phyloP scores from a whole-genome alignment of 495 filamentous ascomycete genomes.

The Neurospora hispaniola region DNA sequence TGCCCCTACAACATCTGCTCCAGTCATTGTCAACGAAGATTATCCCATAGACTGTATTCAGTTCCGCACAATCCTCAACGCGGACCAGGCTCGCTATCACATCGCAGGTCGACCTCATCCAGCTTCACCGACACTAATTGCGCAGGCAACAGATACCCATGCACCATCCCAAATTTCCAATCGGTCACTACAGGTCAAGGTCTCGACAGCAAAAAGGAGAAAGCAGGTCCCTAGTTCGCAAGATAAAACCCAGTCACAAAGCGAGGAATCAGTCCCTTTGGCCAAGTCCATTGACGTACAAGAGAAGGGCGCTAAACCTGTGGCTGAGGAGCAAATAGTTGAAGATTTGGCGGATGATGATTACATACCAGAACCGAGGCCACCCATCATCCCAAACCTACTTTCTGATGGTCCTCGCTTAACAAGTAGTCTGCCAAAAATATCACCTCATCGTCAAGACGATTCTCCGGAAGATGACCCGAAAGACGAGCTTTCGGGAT shows the following conservation, averaged over 20 bases:
- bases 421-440: background rate
- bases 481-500: constrained; percentile 24
- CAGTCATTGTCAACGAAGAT: constrained; percentile 53
- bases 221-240: background rate
- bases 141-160: constrained; percentile 5
- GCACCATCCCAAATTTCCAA: constrained; percentile 17
- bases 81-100: constrained; percentile 48
- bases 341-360: background rate
- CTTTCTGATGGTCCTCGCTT: background rate
- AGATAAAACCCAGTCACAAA: constrained; percentile 8
- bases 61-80: constrained; percentile 46
- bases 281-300: background rate
- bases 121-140: background rate
- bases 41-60: constrained; percentile 74
- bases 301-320: background rate
- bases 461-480: background rate
- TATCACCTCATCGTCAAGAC: background rate
- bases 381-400: background rate
- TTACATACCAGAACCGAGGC: background rate
- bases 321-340: background rate
- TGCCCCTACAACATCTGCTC: constrained; percentile 35
- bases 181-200: constrained; percentile 23
- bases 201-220: constrained; percentile 2
- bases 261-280: constrained; percentile 3
- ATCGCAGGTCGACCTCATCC: constrained; percentile 31